Evolutionary conservation across 257 asterid species (phyloP), one percentile per base, ranked within the genome.

Genomic region (Nemophila menziesii): DNA sequence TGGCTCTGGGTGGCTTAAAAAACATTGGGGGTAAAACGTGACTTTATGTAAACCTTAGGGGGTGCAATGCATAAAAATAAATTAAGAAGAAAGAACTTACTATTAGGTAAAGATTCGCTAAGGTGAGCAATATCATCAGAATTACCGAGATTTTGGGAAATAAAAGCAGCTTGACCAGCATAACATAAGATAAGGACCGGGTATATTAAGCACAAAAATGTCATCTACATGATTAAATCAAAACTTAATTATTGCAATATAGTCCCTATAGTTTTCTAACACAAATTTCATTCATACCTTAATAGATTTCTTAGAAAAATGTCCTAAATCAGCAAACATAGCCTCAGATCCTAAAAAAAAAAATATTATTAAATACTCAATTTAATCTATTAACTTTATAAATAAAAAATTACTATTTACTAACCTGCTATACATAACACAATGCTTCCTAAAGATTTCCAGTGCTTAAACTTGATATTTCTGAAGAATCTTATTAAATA

Each of bases 91-190:
- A n/a, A 52, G 26, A 45, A 64, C 92, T 77, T 75, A 83, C 97
- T 73, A 33, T 72, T 51, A 11, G 93, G 92, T 43, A 83, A 56
- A n/a, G 85, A 83, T 76, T 83, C 97, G 53, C 83, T 80, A 44
- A 87, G 86, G 65, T 83, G 79, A 49, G 71, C 57, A 59, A 63
- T 73, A 41, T 77, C 89, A 2, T 46, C 65, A 11, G 65, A 48
- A 11, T 56, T 42, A 27, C 63, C 63, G 2, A 75, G 57, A 48
- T 58, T 26, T 7, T 60, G 66, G 69, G 79, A 62, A 58, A 83
- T 52, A 59, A 60, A 80, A 43, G 95, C 97, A 56, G 92, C 93
- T 69, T 83, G 95, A 40, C 97, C 97, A 39, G 97, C 93, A 63
- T 87, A 87, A 44, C 86, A 67, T 48, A 87, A 33, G 58, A 87